These are phyloP conservation scores for Penicillium macrosclerotiorum DNA, from an alignment of 495 filamentous ascomycete genomes.

Conservation along the genomic window DNA sequence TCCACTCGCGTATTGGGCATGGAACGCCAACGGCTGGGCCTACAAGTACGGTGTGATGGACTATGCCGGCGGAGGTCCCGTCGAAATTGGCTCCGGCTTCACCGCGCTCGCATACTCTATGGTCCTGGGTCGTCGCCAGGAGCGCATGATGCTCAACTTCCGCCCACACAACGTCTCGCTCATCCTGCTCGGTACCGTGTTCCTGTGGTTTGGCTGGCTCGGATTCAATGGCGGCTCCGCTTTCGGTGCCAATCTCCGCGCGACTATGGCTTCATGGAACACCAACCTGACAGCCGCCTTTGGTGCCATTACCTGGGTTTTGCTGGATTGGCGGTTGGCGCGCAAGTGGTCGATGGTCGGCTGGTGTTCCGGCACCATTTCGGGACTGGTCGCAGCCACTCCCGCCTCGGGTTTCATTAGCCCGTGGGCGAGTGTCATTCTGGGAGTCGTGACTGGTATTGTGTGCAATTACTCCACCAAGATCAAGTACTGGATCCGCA, in stretches of 20 bases:
- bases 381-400: conserved; percentile 87
- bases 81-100: conserved; percentile 94
- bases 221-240: conserved; percentile 97
- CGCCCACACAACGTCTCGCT: conserved; percentile 97
- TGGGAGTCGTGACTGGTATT: conserved; percentile 81
- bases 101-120: conserved; percentile 92
- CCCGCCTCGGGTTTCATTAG: conserved; percentile 84
- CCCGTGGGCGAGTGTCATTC: conserved; percentile 83
- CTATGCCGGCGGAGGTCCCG: conserved; percentile 95
- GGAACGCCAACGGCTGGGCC: conserved; percentile 92
- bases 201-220: conserved; percentile 98
- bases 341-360: conserved; percentile 99
- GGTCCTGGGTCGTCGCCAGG: conserved; percentile 93
- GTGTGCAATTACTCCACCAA: conserved; percentile 95
- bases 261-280: conserved; percentile 97
- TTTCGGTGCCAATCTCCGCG: conserved; percentile 95
- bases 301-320: conserved; percentile 80
- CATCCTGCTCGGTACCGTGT: conserved; percentile 89
- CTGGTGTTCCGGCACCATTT: conserved; percentile 94
- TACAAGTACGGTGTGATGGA: conserved; percentile 91
- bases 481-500: conserved; percentile 92
- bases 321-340: conserved; percentile 92
- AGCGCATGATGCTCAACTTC: conserved; percentile 98
- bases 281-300: conserved; percentile 89
- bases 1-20: conserved; percentile 91